Conservation (phyloP, 1,284 basidiomycete species). For the Irpex sp. region DNA sequence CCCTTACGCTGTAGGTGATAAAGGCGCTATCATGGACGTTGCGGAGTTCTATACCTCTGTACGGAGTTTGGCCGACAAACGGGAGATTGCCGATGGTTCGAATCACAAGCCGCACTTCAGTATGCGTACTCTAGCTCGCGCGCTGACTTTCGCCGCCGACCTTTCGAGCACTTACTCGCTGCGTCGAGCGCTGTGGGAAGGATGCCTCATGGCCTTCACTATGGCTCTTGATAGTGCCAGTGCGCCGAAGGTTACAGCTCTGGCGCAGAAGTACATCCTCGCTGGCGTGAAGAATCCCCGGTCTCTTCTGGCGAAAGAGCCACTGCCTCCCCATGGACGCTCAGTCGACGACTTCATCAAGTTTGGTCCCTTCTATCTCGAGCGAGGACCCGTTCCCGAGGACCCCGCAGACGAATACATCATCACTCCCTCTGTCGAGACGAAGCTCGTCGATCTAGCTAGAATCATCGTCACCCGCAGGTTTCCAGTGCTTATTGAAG, state of each 20-base stretch:
- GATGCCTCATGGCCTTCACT: conserved; percentile 96
- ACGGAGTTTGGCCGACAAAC: conserved; percentile 74
- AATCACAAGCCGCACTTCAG: conserved; percentile 97
- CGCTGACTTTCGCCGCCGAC: conserved; percentile 88
- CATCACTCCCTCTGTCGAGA: conserved; percentile 95
- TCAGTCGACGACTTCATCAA: conserved; percentile 66
- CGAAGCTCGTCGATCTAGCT: conserved; percentile 90
- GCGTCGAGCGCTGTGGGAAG: conserved; percentile 91
- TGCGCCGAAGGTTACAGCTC: conserved; percentile 58
- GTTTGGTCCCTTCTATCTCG: conserved; percentile 91
- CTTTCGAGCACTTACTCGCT: conserved; percentile 78
- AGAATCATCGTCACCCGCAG: conserved; percentile 87
- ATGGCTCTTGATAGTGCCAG: conserved; percentile 89
- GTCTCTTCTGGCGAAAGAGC: conserved; percentile 71
- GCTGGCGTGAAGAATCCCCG: conserved; percentile 78
- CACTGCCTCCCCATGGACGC: conserved; percentile 50
- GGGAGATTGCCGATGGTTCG: conserved; percentile 92
- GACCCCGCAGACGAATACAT: conserved; percentile 82
- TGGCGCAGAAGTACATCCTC: conserved; percentile 83
- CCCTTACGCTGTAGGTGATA: conserved; percentile 80
- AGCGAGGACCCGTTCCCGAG: conserved; percentile 66
- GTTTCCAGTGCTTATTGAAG: conserved; percentile 97
- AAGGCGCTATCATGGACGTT: conserved; percentile 85
- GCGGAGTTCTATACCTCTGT: conserved; percentile 90
- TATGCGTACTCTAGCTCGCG: conserved; percentile 93